Percentiles rank a stretch among this genome's conserved stretches.
Evolutionary conservation across 1,284 basidiomycete species (phyloP).

Genomic region (Trichosporon coremiiforme): DNA sequence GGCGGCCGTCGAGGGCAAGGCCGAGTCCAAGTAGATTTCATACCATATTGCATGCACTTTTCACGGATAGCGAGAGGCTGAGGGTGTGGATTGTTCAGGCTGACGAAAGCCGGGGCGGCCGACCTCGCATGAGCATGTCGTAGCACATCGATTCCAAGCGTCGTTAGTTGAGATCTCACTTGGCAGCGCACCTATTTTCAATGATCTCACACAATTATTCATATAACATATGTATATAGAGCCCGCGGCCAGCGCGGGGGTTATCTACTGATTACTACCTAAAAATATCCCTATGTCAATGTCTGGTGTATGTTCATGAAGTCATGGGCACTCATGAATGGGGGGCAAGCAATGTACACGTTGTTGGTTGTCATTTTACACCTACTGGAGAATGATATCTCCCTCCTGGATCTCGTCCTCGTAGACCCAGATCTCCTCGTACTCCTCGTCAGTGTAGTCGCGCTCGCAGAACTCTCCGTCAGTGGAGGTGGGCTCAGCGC

Average conservation of each 20-base stretch:
- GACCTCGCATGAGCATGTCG: too few species aligned
- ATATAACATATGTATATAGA: slow-evolving; percentile 16
- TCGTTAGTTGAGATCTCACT: too few species aligned
- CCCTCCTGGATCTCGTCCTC: slow-evolving; percentile 39
- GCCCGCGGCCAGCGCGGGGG: slow-evolving; percentile 12
- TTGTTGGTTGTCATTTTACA: slow-evolving; percentile 12
- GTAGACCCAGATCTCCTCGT: slow-evolving; percentile 44
- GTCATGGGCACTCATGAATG: background rate
- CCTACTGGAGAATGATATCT: slow-evolving; percentile 31
- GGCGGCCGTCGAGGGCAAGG: slow-evolving; percentile 6
- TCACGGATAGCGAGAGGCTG: slow-evolving; percentile 1
- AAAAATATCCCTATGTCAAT: slow-evolving; percentile 19
- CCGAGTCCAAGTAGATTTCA: slow-evolving; percentile 17
- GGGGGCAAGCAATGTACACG: slow-evolving; percentile 8
- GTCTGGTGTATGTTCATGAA: slow-evolving; percentile 11
- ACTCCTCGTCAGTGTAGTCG: slow-evolving; percentile 35
- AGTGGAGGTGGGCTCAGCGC: slow-evolving; percentile 16
- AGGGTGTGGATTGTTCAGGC: too few species aligned
- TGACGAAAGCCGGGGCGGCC: too few species aligned
- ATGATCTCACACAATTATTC: slow-evolving; percentile 17
- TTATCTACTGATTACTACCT: slow-evolving; percentile 18
- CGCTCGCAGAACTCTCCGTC: slow-evolving; percentile 28
- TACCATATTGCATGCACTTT: slow-evolving; percentile 20
- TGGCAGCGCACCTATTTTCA: background rate
- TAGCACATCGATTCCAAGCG: too few species aligned